Conservation (phyloP, 192 early-diverging fungal genomes). For the Rhizophlyctis rosea region DNA sequence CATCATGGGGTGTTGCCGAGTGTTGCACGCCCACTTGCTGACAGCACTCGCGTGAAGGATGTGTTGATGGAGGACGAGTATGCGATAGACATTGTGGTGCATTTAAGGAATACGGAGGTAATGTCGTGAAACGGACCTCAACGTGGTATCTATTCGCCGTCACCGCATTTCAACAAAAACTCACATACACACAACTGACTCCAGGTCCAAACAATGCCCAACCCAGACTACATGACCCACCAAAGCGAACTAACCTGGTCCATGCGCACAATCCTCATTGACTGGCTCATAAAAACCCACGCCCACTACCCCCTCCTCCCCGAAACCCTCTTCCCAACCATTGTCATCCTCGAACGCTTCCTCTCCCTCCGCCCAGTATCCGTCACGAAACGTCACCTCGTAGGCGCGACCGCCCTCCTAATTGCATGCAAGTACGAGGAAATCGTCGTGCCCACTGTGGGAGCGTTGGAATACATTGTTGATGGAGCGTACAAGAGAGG, state of each 20-base stretch:
- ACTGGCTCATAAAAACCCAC: constrained; percentile 84
- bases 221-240: constrained; percentile 45
- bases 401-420: constrained; percentile 73
- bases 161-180: background rate
- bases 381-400: constrained; percentile 71
- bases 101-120: constrained; percentile 56
- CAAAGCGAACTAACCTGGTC: constrained; percentile 76
- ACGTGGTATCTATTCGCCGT: no score
- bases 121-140: no score
- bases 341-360: constrained; percentile 84
- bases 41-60: background rate
- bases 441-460: constrained; percentile 63
- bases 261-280: constrained; percentile 78
- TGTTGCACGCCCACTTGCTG: no score
- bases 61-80: constrained; percentile 55
- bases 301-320: constrained; percentile 6
- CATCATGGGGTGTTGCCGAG: no score
- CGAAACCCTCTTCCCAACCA: constrained; percentile 79
- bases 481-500: constrained; percentile 42
- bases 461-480: constrained; percentile 71
- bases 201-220: constrained; percentile 40
- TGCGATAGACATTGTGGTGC: constrained; percentile 56
- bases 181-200: background rate
- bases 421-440: constrained; percentile 87
- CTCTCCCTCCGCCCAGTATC: constrained; percentile 69